Evolutionary conservation across 805 yeast genomes (phyloP), one percentile per base, ranked within the genome.

Genomic region (Sugiyamaella marilandica): DNA sequence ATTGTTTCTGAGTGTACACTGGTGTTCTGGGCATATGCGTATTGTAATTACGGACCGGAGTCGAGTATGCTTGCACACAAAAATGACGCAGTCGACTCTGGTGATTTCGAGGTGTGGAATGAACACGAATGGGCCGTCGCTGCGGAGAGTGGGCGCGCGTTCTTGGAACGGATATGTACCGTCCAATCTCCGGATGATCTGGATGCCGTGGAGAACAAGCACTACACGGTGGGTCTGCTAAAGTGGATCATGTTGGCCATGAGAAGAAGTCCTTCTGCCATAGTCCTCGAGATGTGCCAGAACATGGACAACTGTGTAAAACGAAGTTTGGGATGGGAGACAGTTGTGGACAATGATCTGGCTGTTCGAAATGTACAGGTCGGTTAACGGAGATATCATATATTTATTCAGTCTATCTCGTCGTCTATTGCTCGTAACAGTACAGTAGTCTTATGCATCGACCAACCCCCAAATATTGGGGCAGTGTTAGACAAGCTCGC

Each of bases 261-360:
- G 35, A 29, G 45, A 7, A 44, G 50, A 11, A 45, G 55, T 35
- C 39, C 75, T 48, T 83, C 84, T 81, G 80, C 80, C 46, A 68
- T 82, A 49, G 83, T 83, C 9, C 68, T 70, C 45, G 89, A 83
- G 61, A 74, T 79, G 55, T 75, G 83, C 1, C 74, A 74, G 51
- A 66, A 84, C 53, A 67, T 83, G 45, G 65, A 70, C 50, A 79
- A 81, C 59, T 82, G 85, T 65, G 72, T 75, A 32, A 77, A 76
- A 50, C 68, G 88, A 58, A 73, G 81, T 54, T 64, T 78, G 47
- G 86, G 85, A 1, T 70, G 74, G 49, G 57, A 65, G 8, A 41
- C 31, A 8, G 55, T 41, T 11, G 49, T 39, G 11, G 55, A 47
- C 9, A 49, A 31, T 43, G 55, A 50, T 11, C n/a, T 44, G 24